Percentiles rank a stretch among this genome's conserved stretches.
Evolutionary conservation across 2,329 filamentous ascomycete genomes (phyloP).

Genomic region (Lomentospora prolificans): DNA sequence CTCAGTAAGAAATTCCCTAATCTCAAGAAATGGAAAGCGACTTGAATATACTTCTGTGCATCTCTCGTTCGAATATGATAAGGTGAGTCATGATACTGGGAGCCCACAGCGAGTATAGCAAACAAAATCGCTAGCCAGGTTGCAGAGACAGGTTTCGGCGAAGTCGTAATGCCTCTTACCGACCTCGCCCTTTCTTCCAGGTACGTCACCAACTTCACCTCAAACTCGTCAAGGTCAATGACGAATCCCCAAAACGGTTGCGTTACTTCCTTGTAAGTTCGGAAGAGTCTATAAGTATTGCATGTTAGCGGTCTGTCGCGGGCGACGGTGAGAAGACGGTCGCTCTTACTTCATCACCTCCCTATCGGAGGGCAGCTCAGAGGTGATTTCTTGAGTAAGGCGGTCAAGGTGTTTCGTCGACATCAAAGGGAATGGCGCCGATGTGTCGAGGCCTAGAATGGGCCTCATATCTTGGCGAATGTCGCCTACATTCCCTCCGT

Average conservation of each 20-base stretch:
- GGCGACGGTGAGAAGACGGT: neutral
- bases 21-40: constrained; percentile 55
- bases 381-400: constrained; percentile 49
- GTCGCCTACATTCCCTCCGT: constrained; percentile 40
- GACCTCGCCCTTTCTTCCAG: constrained; percentile 53
- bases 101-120: constrained; percentile 54
- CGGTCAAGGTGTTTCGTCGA: constrained; percentile 51
- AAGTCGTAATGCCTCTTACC: constrained; percentile 34
- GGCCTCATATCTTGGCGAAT: constrained; percentile 57
- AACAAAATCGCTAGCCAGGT: constrained; percentile 60
- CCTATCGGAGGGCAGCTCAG: constrained; percentile 52
- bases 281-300: constrained; percentile 40
- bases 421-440: constrained; percentile 58
- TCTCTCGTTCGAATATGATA: constrained; percentile 51
- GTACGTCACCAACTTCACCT: constrained; percentile 54
- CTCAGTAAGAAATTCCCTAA: constrained; percentile 54
- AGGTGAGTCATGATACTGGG: constrained; percentile 55
- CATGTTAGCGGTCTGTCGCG: neutral
- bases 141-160: constrained; percentile 44
- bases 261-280: constrained; percentile 57
- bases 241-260: constrained; percentile 61
- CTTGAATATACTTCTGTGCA: constrained; percentile 52
- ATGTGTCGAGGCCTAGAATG: constrained; percentile 55
- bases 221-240: constrained; percentile 55
- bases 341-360: constrained; percentile 56